Evolutionary conservation across 2,329 filamentous ascomycete species (phyloP).

Genomic region (Fusarium sp.): DNA sequence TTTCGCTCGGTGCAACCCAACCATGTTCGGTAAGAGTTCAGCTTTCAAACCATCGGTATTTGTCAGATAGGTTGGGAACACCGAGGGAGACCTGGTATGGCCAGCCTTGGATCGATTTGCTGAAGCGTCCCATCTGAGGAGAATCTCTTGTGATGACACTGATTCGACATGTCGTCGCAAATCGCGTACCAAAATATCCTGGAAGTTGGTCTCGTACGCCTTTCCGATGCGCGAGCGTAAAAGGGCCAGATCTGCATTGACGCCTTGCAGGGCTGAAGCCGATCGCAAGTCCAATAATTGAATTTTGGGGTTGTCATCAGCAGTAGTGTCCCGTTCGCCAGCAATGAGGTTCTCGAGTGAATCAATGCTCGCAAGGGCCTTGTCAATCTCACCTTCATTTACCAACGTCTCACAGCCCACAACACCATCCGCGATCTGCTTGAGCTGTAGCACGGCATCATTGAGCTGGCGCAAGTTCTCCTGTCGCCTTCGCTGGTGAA

Average conservation of each 20-base stretch:
- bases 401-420: constrained; percentile 83
- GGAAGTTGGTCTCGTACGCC: constrained; percentile 84
- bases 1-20: constrained; percentile 83
- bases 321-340: constrained; percentile 69
- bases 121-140: constrained; percentile 86
- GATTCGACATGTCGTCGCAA: constrained; percentile 82
- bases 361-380: constrained; percentile 82
- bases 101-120: constrained; percentile 78
- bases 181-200: constrained; percentile 82
- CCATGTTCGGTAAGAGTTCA: constrained; percentile 76
- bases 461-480: constrained; percentile 88
- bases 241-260: constrained; percentile 80
- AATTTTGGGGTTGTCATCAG: constrained; percentile 47
- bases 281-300: constrained; percentile 77
- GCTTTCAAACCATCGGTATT: constrained; percentile 77
- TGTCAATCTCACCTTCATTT: constrained; percentile 84
- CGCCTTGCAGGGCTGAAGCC: constrained; percentile 82
- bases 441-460: constrained; percentile 85
- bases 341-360: constrained; percentile 82
- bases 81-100: constrained; percentile 74
- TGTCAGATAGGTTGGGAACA: constrained; percentile 82
- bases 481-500: constrained; percentile 82
- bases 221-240: constrained; percentile 86
- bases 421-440: constrained; percentile 80
- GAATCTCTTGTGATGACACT: constrained; percentile 77